Percentiles rank a stretch among this genome's conserved stretches.
These are phyloP conservation scores for Dorcoceras hygrometricum DNA, from an alignment of 257 asterid species.

Conservation along the genomic window DNA sequence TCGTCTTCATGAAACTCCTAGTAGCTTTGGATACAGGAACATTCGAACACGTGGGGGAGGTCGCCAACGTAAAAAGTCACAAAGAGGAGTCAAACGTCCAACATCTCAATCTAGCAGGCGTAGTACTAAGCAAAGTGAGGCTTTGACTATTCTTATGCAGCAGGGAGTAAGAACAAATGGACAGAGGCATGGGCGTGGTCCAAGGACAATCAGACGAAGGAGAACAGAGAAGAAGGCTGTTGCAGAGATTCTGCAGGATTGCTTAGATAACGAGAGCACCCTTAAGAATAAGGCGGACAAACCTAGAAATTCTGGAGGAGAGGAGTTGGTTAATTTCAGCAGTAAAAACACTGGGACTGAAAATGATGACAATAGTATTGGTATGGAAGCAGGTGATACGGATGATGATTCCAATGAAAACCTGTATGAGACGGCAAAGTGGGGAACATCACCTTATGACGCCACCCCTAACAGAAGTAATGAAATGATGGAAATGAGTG, in stretches of 20 bases:
- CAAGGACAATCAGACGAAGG: slow-evolving; percentile 67
- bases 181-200: slow-evolving; percentile 74
- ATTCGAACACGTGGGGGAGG: slow-evolving; percentile 61
- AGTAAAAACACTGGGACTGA: slow-evolving; percentile 29
- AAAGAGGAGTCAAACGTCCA: slow-evolving; percentile 41
- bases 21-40: slow-evolving; percentile 53
- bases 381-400: slow-evolving; percentile 55
- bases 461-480: slow-evolving; percentile 32
- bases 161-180: slow-evolving; percentile 55
- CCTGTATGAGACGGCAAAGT: slow-evolving; percentile 31
- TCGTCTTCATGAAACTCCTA: slow-evolving; percentile 36
- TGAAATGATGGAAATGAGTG: slow-evolving; percentile 55
- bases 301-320: slow-evolving; percentile 29
- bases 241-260: slow-evolving; percentile 35
- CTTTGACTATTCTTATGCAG: slow-evolving; percentile 52
- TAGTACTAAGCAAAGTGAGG: slow-evolving; percentile 39
- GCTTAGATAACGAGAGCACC: slow-evolving; percentile 29
- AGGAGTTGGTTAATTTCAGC: slow-evolving; percentile 27
- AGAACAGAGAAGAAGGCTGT: slow-evolving; percentile 49
- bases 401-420: slow-evolving; percentile 41
- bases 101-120: slow-evolving; percentile 39
- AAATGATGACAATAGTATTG: slow-evolving; percentile 44
- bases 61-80: slow-evolving; percentile 64
- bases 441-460: slow-evolving; percentile 39
- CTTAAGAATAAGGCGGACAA: slow-evolving; percentile 30